phyloP scores from a whole-genome alignment of 108 stramenopile species.

The Cylindrotheca closterium region DNA sequence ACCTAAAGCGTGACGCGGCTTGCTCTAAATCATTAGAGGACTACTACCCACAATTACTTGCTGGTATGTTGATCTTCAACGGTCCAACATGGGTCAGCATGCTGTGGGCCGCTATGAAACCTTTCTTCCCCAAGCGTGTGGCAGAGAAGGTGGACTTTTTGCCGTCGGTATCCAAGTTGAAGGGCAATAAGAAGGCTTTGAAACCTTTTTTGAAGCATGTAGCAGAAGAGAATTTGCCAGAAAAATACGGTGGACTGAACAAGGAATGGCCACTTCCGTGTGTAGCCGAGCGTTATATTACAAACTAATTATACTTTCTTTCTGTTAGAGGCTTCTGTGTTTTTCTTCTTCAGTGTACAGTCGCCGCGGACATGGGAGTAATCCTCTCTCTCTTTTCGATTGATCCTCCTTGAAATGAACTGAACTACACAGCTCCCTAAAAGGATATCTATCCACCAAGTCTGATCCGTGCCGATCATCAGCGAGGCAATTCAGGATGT shows the following conservation, averaged over 20 bases:
- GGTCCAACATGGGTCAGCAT: conserved; percentile 11
- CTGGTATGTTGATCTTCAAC: conserved; percentile 18
- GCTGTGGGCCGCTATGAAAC: conserved; percentile 9
- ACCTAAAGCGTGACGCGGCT: background rate
- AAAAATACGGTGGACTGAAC: conserved; percentile 18
- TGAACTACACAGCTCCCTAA: too few relatives aligned
- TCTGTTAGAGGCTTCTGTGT: too few relatives aligned
- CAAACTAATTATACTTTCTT: too few relatives aligned
- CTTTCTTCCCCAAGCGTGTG: conserved; percentile 22
- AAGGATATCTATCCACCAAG: too few relatives aligned
- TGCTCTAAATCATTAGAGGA: background rate
- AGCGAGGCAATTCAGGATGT: too few relatives aligned
- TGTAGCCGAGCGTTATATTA: too few relatives aligned
- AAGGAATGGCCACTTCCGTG: conserved; percentile 11
- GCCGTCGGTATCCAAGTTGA: background rate
- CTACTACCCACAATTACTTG: conserved; percentile 33
- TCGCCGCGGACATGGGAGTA: too few relatives aligned
- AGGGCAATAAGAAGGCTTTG: background rate
- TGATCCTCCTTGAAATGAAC: too few relatives aligned
- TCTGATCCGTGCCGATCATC: too few relatives aligned
- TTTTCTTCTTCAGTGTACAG: too few relatives aligned
- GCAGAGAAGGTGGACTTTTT: conserved; percentile 23
- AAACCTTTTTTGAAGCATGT: conserved; percentile 13
- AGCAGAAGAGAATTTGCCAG: conserved; percentile 25
- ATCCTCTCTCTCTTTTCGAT: too few relatives aligned